These are phyloP conservation scores for Spathaspora sp. DNA, from an alignment of 805 yeast genomes.

Conservation along the genomic window DNA sequence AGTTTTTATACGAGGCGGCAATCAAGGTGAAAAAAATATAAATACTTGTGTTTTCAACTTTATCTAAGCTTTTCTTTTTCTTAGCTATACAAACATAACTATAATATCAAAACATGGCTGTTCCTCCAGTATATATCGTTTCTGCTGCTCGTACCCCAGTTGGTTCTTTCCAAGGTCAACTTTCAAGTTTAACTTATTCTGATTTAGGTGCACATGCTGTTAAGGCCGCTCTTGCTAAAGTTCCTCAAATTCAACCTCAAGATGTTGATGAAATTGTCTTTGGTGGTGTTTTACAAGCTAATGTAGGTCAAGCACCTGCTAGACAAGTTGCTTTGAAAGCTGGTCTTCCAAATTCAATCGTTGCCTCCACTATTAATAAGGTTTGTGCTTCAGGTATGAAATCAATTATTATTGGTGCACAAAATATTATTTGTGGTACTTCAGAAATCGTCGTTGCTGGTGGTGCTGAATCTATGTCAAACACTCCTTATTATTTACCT, in stretches of 20 bases:
- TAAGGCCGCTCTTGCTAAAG: constrained; percentile 78
- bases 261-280: constrained; percentile 86
- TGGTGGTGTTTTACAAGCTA: constrained; percentile 91
- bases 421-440: constrained; percentile 79
- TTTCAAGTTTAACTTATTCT: constrained; percentile 69
- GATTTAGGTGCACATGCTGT: constrained; percentile 94
- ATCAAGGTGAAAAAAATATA: background rate
- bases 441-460: constrained; percentile 95
- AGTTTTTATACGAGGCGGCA: background rate
- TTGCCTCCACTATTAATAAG: constrained; percentile 90
- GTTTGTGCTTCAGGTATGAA: constrained; percentile 97
- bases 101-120: constrained; percentile 3
- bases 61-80: background rate
- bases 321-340: constrained; percentile 94
- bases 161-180: constrained; percentile 87
- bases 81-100: background rate
- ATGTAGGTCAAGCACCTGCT: constrained; percentile 96
- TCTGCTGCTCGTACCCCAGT: constrained; percentile 92
- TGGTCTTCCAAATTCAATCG: constrained; percentile 75
- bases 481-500: constrained; percentile 89
- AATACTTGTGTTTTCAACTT: background rate
- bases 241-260: constrained; percentile 72
- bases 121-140: constrained; percentile 72
- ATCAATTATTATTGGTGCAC: constrained; percentile 87
- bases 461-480: constrained; percentile 97